Conservation (phyloP, 2,329 filamentous ascomycete genomes). For the Rasamsonia emersonii region DNA sequence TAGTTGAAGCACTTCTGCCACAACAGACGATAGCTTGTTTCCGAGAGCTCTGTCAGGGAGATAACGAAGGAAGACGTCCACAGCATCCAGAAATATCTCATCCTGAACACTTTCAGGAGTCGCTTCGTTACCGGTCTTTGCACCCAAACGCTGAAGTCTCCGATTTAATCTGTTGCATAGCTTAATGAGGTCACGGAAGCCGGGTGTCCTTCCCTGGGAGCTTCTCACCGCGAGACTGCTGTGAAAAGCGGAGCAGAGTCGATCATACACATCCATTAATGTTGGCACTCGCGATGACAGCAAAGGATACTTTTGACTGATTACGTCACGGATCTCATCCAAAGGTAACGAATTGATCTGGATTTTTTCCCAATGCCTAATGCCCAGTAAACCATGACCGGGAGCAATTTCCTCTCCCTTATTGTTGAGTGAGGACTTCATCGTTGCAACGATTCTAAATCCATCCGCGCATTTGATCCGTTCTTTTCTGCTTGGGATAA, state of each 20-base stretch:
- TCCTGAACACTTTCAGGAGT: slow-evolving; percentile 65
- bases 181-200: slow-evolving; percentile 75
- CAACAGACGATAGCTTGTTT: slow-evolving; percentile 46
- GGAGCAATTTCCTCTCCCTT: slow-evolving; percentile 64
- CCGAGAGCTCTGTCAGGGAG: slow-evolving; percentile 58
- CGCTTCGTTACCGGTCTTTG: slow-evolving; percentile 59
- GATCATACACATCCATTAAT: slow-evolving; percentile 50
- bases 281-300: slow-evolving; percentile 50
- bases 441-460: slow-evolving; percentile 87
- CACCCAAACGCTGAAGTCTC: slow-evolving; percentile 51
- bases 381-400: slow-evolving; percentile 62
- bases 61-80: slow-evolving; percentile 85
- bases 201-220: slow-evolving; percentile 48
- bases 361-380: slow-evolving; percentile 78
- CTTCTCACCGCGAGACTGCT: slow-evolving; percentile 29
- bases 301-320: slow-evolving; percentile 60
- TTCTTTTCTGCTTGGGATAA: slow-evolving; percentile 84
- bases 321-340: slow-evolving; percentile 65
- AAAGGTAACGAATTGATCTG: slow-evolving; percentile 57
- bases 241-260: slow-evolving; percentile 31
- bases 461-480: slow-evolving; percentile 71
- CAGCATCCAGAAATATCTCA: slow-evolving; percentile 84
- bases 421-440: slow-evolving; percentile 60
- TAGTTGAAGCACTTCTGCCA: slow-evolving; percentile 82
- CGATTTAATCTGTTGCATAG: slow-evolving; percentile 72